Conservation (phyloP, 441 rosid species). For the Codiaeum variegatum region DNA sequence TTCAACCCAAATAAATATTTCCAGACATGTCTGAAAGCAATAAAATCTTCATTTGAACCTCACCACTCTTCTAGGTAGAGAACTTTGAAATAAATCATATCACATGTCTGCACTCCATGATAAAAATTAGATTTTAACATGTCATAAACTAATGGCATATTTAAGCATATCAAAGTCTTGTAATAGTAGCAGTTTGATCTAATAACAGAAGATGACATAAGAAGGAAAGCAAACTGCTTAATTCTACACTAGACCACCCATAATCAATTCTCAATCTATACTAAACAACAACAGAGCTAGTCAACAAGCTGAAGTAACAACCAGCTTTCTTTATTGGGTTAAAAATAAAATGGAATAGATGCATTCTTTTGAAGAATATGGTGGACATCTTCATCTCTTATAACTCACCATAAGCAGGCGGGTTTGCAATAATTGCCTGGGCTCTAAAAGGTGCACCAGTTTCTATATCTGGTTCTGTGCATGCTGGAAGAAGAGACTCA, state of each 20-base stretch:
- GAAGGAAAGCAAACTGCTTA: not conserved
- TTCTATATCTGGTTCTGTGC: constrained; percentile 83
- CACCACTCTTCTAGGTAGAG: not conserved
- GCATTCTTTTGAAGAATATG: not conserved
- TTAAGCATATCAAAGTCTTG: not conserved
- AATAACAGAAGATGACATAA: not conserved
- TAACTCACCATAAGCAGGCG: constrained; percentile 86
- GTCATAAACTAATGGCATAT: not conserved
- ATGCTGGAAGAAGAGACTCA: constrained; percentile 94
- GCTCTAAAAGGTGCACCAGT: constrained; percentile 73
- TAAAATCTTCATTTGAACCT: not conserved
- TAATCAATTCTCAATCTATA: not conserved
- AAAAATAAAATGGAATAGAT: not conserved
- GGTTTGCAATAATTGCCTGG: constrained; percentile 97
- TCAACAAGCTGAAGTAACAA: constrained; percentile 4
- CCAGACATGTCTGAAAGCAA: not conserved
- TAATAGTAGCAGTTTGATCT: not conserved
- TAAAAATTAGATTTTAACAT: not conserved
- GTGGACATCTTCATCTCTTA: not conserved
- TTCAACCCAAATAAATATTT: not conserved
- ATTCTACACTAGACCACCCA: constrained; percentile 1
- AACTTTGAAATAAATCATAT: not conserved
- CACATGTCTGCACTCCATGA: not conserved
- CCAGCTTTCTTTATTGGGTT: not conserved
- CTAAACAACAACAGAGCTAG: not conserved